phyloP scores from a whole-genome alignment of 352 stramenopile genomes.

The Phytophthora syringae region DNA sequence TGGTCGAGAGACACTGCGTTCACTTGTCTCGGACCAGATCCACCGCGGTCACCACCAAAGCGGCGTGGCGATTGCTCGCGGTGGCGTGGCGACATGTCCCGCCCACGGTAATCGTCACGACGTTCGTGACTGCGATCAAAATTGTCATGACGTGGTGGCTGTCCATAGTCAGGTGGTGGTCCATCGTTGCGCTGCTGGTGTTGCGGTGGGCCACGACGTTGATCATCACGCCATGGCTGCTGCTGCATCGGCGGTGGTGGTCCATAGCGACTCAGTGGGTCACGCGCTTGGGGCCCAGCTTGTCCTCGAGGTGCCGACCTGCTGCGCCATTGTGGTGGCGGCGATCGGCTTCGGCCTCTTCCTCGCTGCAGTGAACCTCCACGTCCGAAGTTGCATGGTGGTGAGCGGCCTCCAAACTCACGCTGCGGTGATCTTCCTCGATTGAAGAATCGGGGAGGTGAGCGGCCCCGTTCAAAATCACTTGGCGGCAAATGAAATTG shows the following conservation, averaged over 20 bases:
- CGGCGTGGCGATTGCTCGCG: neutral
- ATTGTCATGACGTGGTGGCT: too few relatives aligned
- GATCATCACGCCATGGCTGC: too few relatives aligned
- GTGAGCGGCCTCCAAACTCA: neutral
- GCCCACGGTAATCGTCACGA: neutral
- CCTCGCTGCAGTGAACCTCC: neutral
- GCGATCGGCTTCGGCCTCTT: neutral
- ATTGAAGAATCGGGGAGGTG: neutral
- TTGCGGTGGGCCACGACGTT: too few relatives aligned
- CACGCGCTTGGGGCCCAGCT: neutral
- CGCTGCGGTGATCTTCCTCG: neutral
- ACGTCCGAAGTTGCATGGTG: neutral
- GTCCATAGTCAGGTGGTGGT: too few relatives aligned
- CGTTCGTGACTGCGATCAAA: neutral
- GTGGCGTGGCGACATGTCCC: neutral
- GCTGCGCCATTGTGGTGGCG: neutral
- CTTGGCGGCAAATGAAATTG: neutral
- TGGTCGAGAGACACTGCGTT: neutral
- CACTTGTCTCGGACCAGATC: neutral
- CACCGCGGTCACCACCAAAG: neutral
- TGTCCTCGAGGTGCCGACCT: neutral
- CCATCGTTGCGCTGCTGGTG: too few relatives aligned
- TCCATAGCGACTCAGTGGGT: neutral
- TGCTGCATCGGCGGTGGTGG: neutral
- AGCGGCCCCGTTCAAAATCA: neutral